These are phyloP conservation scores for Oligophagozyma castellii DNA, from an alignment of 1,139 yeast genomes.

Conservation along the genomic window DNA sequence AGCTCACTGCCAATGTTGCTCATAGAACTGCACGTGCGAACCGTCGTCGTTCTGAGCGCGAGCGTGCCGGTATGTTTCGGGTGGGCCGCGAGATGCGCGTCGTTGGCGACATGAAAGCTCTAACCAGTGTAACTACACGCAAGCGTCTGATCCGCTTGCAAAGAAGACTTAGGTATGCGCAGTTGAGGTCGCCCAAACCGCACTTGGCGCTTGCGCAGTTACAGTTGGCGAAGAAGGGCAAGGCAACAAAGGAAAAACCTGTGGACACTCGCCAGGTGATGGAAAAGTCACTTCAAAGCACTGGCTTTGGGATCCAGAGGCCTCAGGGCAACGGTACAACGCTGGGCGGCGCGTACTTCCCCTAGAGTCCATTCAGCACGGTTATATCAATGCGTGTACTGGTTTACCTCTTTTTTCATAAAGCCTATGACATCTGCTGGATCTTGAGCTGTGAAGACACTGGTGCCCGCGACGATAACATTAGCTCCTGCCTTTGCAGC, in stretches of 20 bases:
- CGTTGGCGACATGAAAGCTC: constrained; percentile 21
- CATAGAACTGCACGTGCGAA: constrained; percentile 42
- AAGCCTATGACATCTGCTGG: constrained; percentile 60
- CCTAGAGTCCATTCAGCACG: too few relatives aligned
- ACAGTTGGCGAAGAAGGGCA: constrained; percentile 21
- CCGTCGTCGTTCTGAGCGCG: constrained; percentile 44
- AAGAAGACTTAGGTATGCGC: constrained; percentile 64
- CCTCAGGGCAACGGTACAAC: too few relatives aligned
- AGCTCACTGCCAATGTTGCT: constrained; percentile 42
- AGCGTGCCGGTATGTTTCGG: too few relatives aligned
- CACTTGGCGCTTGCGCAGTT: too few relatives aligned
- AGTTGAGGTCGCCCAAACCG: constrained; percentile 41
- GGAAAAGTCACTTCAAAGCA: too few relatives aligned
- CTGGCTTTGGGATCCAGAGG: too few relatives aligned
- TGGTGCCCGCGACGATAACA: constrained; percentile 95
- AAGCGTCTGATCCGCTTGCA: constrained; percentile 68
- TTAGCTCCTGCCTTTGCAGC: constrained; percentile 96
- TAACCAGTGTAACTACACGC: constrained; percentile 32
- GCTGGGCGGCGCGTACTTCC: constrained; percentile 49
- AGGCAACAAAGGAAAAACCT: constrained; percentile 21
- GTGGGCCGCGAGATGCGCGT: constrained; percentile 53
- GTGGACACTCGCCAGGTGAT: too few relatives aligned
- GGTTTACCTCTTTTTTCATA: constrained; percentile 48
- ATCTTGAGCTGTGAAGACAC: constrained; percentile 72
- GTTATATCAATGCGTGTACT: constrained; percentile 1